These are phyloP conservation scores for Onygenales sp. DNA, from an alignment of 2,329 filamentous ascomycete genomes.

Conservation along the genomic window DNA sequence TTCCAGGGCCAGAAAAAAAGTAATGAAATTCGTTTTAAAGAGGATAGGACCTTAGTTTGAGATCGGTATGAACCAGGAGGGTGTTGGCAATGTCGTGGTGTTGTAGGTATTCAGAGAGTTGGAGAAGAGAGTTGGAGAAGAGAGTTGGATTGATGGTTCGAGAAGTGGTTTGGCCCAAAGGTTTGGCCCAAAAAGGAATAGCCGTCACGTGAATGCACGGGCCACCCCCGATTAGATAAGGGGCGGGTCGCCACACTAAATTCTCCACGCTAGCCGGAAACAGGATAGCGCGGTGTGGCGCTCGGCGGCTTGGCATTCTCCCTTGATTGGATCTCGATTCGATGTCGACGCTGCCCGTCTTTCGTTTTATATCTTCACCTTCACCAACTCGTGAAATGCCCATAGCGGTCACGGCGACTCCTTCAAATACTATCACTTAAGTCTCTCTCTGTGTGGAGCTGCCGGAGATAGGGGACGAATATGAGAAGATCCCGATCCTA, in stretches of 20 bases:
- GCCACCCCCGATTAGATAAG: background rate
- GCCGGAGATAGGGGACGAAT: background rate
- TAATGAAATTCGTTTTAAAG: too few species aligned
- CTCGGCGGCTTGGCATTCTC: background rate
- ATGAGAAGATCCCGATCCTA: background rate
- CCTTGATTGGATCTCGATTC: constrained; percentile 2
- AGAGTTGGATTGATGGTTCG: background rate
- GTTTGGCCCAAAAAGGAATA: background rate
- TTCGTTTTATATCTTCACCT: background rate
- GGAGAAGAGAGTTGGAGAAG: background rate
- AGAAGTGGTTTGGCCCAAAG: background rate
- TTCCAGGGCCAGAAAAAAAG: background rate
- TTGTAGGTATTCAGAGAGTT: background rate
- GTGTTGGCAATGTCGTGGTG: background rate
- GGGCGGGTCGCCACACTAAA: background rate
- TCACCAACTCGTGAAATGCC: background rate
- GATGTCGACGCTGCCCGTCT: background rate
- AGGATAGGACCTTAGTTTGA: background rate
- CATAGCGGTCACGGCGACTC: background rate
- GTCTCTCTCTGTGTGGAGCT: background rate
- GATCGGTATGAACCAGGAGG: background rate
- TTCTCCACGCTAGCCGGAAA: background rate
- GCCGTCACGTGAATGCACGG: background rate
- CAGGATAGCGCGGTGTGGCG: background rate
- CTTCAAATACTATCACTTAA: background rate